Percentiles rank a stretch among this genome's conserved stretches.
These are phyloP conservation scores for Diaporthe helianthi DNA, from an alignment of 2,329 filamentous ascomycete genomes.

Conservation along the genomic window DNA sequence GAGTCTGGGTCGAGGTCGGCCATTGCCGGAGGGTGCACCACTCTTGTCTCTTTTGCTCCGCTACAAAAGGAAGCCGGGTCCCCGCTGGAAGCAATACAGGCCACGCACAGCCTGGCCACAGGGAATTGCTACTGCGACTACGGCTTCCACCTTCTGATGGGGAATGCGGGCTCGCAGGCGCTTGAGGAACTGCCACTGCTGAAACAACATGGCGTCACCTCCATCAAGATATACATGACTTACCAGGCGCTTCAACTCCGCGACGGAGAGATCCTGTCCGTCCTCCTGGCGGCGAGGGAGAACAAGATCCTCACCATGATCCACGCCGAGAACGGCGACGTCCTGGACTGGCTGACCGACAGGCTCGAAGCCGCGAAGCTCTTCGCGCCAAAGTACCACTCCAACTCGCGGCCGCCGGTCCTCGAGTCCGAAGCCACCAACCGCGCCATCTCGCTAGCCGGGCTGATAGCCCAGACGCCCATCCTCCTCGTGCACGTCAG, in stretches of 20 bases:
- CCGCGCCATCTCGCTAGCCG: constrained; percentile 57
- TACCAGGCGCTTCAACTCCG: constrained; percentile 57
- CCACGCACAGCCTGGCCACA: constrained; percentile 53
- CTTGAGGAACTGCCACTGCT: constrained; percentile 49
- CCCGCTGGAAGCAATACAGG: constrained; percentile 52
- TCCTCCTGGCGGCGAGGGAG: constrained; percentile 55
- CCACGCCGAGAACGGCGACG: constrained; percentile 61
- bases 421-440: constrained; percentile 61
- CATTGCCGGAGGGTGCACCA: constrained; percentile 65
- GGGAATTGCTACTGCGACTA: constrained; percentile 63
- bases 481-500: constrained; percentile 62
- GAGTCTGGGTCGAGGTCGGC: constrained; percentile 54
- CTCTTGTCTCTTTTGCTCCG: constrained; percentile 63
- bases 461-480: constrained; percentile 55
- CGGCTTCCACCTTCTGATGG: constrained; percentile 60
- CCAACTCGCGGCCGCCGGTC: constrained; percentile 54
- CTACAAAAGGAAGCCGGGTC: constrained; percentile 55
- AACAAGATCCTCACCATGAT: constrained; percentile 61
- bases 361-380: constrained; percentile 56
- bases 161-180: constrained; percentile 51
- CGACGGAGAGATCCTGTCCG: constrained; percentile 57
- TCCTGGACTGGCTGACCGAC: constrained; percentile 61
- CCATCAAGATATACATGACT: constrained; percentile 61
- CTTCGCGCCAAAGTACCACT: constrained; percentile 59
- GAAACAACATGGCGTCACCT: constrained; percentile 51